These are phyloP conservation scores for Dothideomycetes sp. DNA, from an alignment of 2,329 filamentous ascomycete genomes.

Conservation along the genomic window DNA sequence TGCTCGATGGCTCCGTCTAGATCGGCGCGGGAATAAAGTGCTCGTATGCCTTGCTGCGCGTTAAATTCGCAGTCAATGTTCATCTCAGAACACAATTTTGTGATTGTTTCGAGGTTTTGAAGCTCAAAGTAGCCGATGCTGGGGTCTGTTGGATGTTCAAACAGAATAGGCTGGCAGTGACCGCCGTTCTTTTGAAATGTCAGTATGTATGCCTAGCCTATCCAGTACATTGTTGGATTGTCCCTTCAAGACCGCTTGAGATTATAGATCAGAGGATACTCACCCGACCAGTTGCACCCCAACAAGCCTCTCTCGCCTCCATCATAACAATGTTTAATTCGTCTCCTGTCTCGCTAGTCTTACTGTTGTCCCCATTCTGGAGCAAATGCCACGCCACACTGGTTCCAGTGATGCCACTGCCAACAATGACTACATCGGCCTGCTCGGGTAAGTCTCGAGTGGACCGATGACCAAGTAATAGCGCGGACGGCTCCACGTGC, in stretches of 20 bases:
- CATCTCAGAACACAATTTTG: slow-evolving; percentile 44
- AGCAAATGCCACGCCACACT: slow-evolving; percentile 52
- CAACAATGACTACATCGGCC: slow-evolving; percentile 61
- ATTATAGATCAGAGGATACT: slow-evolving; percentile 22
- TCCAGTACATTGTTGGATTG: background rate
- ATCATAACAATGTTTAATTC: slow-evolving; percentile 55
- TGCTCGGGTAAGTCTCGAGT: slow-evolving; percentile 50
- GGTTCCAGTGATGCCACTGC: slow-evolving; percentile 66
- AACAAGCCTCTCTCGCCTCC: slow-evolving; percentile 70
- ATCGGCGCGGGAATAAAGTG: slow-evolving; percentile 46
- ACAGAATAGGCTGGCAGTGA: slow-evolving; percentile 65
- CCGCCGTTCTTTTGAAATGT: slow-evolving; percentile 33
- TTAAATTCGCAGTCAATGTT: slow-evolving; percentile 61
- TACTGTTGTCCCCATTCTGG: too few species aligned
- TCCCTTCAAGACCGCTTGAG: too few species aligned
- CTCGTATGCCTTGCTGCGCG: slow-evolving; percentile 51
- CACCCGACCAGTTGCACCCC: slow-evolving; percentile 72
- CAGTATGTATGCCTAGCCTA: background rate
- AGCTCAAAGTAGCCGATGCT: slow-evolving; percentile 60
- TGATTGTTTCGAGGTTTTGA: slow-evolving; percentile 52
- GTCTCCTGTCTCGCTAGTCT: slow-evolving; percentile 28
- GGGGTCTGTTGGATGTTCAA: slow-evolving; percentile 42
- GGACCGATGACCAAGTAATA: slow-evolving; percentile 56
- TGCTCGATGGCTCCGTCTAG: slow-evolving; percentile 41
- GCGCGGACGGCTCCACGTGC: slow-evolving; percentile 56